Conservation (phyloP, 805 yeast species). For the Teunomyces panamensis region DNA sequence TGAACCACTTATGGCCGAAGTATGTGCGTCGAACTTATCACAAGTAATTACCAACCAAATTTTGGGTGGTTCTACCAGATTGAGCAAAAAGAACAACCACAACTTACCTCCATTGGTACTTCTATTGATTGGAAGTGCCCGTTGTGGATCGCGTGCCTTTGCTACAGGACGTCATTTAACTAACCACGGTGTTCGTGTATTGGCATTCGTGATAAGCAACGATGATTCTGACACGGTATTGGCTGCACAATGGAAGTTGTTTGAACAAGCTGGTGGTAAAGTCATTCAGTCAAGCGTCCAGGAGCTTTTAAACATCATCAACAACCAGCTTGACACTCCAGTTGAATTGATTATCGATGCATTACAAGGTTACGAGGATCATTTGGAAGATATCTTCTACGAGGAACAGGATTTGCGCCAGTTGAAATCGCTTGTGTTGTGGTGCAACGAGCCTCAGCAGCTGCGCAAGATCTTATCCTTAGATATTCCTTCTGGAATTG, state of each 20-base stretch:
- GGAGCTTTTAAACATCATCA: slow-evolving; percentile 32
- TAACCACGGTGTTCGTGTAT: slow-evolving; percentile 69
- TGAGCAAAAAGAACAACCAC: slow-evolving; percentile 58
- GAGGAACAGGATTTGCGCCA: slow-evolving; percentile 34
- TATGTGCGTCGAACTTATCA: slow-evolving; percentile 65
- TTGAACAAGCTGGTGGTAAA: slow-evolving; percentile 69
- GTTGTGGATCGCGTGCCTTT: slow-evolving; percentile 71
- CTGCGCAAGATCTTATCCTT: slow-evolving; percentile 55
- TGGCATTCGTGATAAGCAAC: slow-evolving; percentile 45
- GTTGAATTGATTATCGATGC: slow-evolving; percentile 81
- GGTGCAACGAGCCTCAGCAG: slow-evolving; percentile 58
- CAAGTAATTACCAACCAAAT: slow-evolving; percentile 51
- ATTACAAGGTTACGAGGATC: slow-evolving; percentile 77
- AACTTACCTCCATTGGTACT: slow-evolving; percentile 78
- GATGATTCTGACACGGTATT: slow-evolving; percentile 43
- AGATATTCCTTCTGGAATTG: slow-evolving; percentile 81
- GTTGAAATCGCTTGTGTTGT: slow-evolving; percentile 49
- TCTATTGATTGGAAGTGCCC: slow-evolving; percentile 67
- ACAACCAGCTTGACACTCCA: slow-evolving; percentile 60
- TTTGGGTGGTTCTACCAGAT: slow-evolving; percentile 66
- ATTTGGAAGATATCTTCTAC: slow-evolving; percentile 53
- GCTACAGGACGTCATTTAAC: slow-evolving; percentile 77
- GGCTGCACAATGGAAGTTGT: slow-evolving; percentile 50
- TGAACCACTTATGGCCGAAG: slow-evolving; percentile 52
- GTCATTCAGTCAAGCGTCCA: slow-evolving; percentile 33